These are phyloP conservation scores for Tolypocladium tropicale DNA, from an alignment of 2,329 filamentous ascomycete species.

Conservation along the genomic window DNA sequence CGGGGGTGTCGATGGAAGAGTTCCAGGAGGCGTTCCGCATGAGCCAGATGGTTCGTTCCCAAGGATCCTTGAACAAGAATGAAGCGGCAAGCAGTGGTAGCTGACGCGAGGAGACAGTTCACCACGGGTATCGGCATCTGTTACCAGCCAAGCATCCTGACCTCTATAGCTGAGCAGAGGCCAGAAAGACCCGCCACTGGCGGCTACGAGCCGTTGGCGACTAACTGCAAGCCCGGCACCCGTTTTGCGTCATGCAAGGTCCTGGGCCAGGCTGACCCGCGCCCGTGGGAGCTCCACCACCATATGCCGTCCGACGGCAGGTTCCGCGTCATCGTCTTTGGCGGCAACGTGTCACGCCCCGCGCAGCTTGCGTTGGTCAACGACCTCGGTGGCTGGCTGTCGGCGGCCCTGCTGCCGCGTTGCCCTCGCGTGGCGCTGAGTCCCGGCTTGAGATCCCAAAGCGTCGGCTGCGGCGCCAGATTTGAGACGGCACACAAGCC, in stretches of 20 bases:
- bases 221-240: conserved; percentile 5
- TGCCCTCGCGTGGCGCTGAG: conserved; percentile 16
- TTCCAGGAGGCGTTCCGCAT: conserved; percentile 53
- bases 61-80: no score
- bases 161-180: conserved; percentile 8
- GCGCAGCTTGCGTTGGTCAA: conserved; percentile 33
- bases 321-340: conserved; percentile 51
- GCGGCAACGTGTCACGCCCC: conserved; percentile 40
- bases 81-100: not conserved
- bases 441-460: conserved; percentile 2
- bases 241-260: conserved; percentile 32
- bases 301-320: conserved; percentile 44
- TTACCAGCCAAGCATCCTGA: conserved; percentile 3
- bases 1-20: conserved; percentile 48
- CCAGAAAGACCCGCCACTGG: not conserved
- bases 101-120: conserved; percentile 14
- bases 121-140: conserved; percentile 6
- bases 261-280: conserved; percentile 43
- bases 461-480: not conserved
- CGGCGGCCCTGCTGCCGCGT: conserved; percentile 29
- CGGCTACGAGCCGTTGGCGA: not conserved
- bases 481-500: not conserved
- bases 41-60: conserved; percentile 28
- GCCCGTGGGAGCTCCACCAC: conserved; percentile 50
- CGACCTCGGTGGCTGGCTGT: conserved; percentile 34